A percentile compares a stretch with the other conserved stretches of the same genome.
These are phyloP conservation scores for Kodamaea hsintzibuensis DNA, from an alignment of 805 yeast species.

Conservation along the genomic window DNA sequence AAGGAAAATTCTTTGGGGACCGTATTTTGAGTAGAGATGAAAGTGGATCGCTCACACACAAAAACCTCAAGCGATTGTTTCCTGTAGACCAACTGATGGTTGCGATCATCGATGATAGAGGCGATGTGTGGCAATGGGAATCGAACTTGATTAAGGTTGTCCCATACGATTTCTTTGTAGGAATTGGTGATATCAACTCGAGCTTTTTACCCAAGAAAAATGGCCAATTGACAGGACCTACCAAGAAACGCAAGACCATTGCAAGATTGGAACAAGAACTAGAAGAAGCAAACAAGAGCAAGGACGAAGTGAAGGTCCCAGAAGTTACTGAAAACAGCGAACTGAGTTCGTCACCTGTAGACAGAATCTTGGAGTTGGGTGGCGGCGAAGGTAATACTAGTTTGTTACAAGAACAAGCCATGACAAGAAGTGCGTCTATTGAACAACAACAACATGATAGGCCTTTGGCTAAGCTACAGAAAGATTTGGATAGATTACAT, in stretches of 20 bases:
- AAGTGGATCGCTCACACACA: slow-evolving; percentile 88
- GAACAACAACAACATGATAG: slow-evolving; percentile 82
- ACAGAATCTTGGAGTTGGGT: slow-evolving; percentile 47
- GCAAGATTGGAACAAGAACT: slow-evolving; percentile 53
- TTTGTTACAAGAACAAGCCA: slow-evolving; percentile 55
- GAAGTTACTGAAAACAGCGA: slow-evolving; percentile 4
- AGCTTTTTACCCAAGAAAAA: slow-evolving; percentile 84
- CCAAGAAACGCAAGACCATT: slow-evolving; percentile 57
- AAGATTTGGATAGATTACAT: slow-evolving; percentile 58
- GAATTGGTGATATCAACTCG: slow-evolving; percentile 96
- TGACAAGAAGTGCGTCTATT: slow-evolving; percentile 65
- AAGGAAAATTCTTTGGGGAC: slow-evolving; percentile 83
- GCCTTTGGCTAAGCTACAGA: slow-evolving; percentile 82
- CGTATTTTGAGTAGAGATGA: slow-evolving; percentile 91
- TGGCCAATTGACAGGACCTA: slow-evolving; percentile 57
- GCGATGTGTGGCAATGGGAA: slow-evolving; percentile 99
- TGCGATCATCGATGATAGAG: slow-evolving; percentile 93
- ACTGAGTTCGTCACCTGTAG: slow-evolving; percentile 41
- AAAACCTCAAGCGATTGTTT: slow-evolving; percentile 81
- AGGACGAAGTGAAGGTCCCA: slow-evolving; percentile 11
- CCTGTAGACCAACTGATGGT: slow-evolving; percentile 98
- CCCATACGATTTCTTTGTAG: slow-evolving; percentile 94
- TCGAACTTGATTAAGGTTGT: slow-evolving; percentile 86
- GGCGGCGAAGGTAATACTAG: slow-evolving; percentile 52
- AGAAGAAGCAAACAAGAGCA: slow-evolving; percentile 15